Percentiles rank a stretch among this genome's conserved stretches.
phyloP scores from a whole-genome alignment of 1,139 yeast genomes.

The Nematodospora anomalae region DNA sequence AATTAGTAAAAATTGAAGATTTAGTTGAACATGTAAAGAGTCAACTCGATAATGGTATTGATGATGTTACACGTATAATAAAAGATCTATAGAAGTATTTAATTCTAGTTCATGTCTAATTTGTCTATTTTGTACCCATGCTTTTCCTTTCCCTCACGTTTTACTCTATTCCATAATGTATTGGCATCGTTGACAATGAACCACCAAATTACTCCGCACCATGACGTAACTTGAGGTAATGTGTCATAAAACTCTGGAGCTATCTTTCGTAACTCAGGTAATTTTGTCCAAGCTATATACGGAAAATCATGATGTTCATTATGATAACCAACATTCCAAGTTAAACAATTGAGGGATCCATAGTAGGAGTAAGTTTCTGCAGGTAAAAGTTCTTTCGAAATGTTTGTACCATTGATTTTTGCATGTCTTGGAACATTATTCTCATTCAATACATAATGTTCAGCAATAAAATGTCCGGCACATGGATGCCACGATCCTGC shows the following conservation, averaged over 20 bases:
- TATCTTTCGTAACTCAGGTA: constrained; percentile 62
- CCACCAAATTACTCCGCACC: constrained; percentile 76
- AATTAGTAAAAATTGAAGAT: constrained; percentile 60
- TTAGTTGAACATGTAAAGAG: constrained; percentile 55
- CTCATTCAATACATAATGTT: constrained; percentile 73
- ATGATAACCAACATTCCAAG: constrained; percentile 94
- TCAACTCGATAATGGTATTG: constrained; percentile 54
- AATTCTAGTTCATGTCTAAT: constrained; percentile 23
- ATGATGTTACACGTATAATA: constrained; percentile 47
- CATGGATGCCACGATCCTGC: constrained; percentile 94
- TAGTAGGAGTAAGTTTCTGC: constrained; percentile 87
- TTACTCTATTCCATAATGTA: constrained; percentile 77
- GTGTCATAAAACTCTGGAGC: constrained; percentile 84
- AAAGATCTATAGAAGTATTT: constrained; percentile 7
- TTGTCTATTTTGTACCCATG: constrained; percentile 28
- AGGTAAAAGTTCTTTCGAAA: constrained; percentile 45
- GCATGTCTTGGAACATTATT: constrained; percentile 47
- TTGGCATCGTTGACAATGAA: constrained; percentile 70
- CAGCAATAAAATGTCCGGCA: constrained; percentile 95
- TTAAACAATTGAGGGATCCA: constrained; percentile 71
- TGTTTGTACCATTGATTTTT: constrained; percentile 21
- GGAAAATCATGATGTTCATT: constrained; percentile 97
- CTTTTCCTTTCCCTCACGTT: constrained; percentile 51
- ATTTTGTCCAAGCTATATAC: constrained; percentile 83
- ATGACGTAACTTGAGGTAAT: constrained; percentile 72